Evolutionary conservation across 225 moss, liverwort and hornwort genomes (phyloP), one percentile per base, ranked within the genome.

Genomic region (Pseudoscleropodium purum): DNA sequence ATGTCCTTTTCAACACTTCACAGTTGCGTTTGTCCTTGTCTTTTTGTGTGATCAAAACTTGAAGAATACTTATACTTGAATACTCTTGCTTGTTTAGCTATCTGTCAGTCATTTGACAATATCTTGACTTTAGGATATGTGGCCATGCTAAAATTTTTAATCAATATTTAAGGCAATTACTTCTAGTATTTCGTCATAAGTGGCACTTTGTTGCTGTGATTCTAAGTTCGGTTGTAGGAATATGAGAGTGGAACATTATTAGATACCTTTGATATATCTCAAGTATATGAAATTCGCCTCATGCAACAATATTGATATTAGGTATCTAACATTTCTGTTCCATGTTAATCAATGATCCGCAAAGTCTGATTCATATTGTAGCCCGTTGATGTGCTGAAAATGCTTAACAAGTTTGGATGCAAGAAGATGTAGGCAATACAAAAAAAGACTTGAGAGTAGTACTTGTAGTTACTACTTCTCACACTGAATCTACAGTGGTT

Each of bases 151-250:
- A n/a, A n/a, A n/a, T n/a, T n/a, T n/a, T n/a, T n/a, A 86, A 56
- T 64, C 73, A 21, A 45, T 21, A 73, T 39, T 45, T 47, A 39
- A 69, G 39, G 18, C 41, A 19, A 43, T 34, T 65, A 59, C 59
- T 85, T 57, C 41, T 81, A 29, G 67, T 76, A 39, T 31, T 36
- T 68, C 18, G 27, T 88, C 57, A 70, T 64, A 60, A 63, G 59
- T 74, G 54, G 54, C 36, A 18, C 39, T 79, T 85, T 34, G 36
- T 82, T 64, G 85, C 21, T 89, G 72, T 86, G 73, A 84, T 86
- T 76, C 62, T 91, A 98, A 96, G 90, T 99, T 88, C 93, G 98
- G 87, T 85, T 99, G 92, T 99, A 97, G 98, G 93, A 96, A 78
- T 95, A 94, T 74, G 92, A 94, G 88, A 95, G 86, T 77, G 97